Percentiles rank a stretch among this genome's conserved stretches.
Conservation (phyloP, 2,329 filamentous ascomycete genomes). For the Lasiodiplodia sp. region DNA sequence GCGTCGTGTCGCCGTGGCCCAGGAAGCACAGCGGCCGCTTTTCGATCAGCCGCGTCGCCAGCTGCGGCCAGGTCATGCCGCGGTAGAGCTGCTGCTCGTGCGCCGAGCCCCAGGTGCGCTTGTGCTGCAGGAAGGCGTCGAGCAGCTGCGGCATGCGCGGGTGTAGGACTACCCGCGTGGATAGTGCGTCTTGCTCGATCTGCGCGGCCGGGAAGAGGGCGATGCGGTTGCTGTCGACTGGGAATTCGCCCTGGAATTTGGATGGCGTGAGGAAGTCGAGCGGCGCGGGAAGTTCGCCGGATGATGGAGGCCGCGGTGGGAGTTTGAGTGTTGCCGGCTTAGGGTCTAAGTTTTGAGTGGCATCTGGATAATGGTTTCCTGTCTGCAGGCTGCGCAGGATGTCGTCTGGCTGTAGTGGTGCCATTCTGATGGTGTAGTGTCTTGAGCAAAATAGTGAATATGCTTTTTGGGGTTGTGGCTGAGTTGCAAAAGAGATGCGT, state of each 20-base stretch:
- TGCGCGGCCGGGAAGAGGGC: conserved; percentile 34
- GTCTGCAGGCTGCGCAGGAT: too few relatives aligned
- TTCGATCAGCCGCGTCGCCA: conserved; percentile 38
- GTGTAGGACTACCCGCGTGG: conserved; percentile 41
- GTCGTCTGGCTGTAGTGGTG: too few relatives aligned
- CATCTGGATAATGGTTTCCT: too few relatives aligned
- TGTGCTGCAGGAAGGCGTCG: conserved; percentile 39
- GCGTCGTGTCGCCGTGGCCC: conserved; percentile 36
- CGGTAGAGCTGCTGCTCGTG: conserved; percentile 40
- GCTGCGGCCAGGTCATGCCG: conserved; percentile 31
- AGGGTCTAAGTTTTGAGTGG: background rate
- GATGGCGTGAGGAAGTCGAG: conserved; percentile 22
- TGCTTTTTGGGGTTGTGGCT: too few relatives aligned
- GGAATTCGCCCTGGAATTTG: background rate
- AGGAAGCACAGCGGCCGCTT: conserved; percentile 42
- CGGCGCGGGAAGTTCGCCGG: background rate
- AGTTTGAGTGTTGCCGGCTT: background rate
- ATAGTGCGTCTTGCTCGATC: conserved; percentile 33
- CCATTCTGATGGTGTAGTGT: too few relatives aligned
- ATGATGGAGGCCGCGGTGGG: background rate
- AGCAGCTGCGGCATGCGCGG: conserved; percentile 37
- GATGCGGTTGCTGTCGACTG: conserved; percentile 33
- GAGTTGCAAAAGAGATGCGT: too few relatives aligned
- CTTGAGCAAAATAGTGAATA: too few relatives aligned
- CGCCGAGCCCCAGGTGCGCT: conserved; percentile 37